phyloP scores from a whole-genome alignment of 169 alveolate genomes.

The Toxoplasma gondii region DNA sequence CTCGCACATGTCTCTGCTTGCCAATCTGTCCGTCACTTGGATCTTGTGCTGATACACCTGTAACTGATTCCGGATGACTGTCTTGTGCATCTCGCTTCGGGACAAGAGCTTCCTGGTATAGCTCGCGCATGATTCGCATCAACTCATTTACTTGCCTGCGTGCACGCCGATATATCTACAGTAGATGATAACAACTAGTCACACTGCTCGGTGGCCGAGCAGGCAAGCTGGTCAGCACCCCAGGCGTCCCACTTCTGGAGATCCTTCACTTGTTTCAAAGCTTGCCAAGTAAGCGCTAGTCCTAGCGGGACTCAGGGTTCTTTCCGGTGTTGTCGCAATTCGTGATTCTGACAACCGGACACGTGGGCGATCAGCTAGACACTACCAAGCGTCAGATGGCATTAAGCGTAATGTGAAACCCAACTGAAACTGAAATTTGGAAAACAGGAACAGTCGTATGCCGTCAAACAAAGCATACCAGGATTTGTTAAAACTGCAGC shows the following conservation, averaged over 20 bases:
- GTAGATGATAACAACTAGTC: not conserved
- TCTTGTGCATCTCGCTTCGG: not conserved
- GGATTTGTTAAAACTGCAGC: too few species aligned
- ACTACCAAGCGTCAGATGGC: too few species aligned
- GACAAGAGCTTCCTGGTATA: conserved; percentile 43
- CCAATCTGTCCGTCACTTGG: not conserved
- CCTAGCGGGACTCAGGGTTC: too few species aligned
- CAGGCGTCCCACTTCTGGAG: not conserved
- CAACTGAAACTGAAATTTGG: too few species aligned
- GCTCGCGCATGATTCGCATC: conserved; percentile 43
- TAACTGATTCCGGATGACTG: not conserved
- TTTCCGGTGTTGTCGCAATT: too few species aligned
- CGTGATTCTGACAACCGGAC: too few species aligned
- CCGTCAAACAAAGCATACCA: too few species aligned
- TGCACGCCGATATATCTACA: not conserved
- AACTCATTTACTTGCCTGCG: conserved; percentile 52
- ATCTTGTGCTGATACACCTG: not conserved
- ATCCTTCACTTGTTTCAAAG: too few species aligned
- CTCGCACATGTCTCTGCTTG: not conserved
- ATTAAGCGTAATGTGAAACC: too few species aligned
- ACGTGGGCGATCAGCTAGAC: too few species aligned
- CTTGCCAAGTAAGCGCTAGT: too few species aligned
- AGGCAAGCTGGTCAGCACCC: not conserved
- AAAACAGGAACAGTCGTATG: too few species aligned
- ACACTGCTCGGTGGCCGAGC: not conserved